These are phyloP conservation scores for Stramenopiles sp. DNA, from an alignment of 352 stramenopile species.

Conservation along the genomic window DNA sequence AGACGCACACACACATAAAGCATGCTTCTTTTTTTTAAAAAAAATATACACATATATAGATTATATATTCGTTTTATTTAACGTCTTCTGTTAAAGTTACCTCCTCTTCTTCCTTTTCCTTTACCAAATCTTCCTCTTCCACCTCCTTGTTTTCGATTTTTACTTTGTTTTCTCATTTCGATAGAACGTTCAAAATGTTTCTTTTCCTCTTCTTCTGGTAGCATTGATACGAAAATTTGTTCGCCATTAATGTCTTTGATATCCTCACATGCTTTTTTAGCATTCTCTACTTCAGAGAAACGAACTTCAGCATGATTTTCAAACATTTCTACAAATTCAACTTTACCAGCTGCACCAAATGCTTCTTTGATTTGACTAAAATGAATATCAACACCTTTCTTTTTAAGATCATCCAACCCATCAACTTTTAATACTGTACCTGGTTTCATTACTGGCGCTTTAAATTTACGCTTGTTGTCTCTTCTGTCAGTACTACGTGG, in stretches of 20 bases:
- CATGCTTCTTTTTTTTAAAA: too few species aligned
- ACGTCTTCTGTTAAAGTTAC: too few species aligned
- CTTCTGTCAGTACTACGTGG: neutral
- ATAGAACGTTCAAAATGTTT: neutral
- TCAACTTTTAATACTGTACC: neutral
- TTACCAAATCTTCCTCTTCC: neutral
- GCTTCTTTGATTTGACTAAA: neutral
- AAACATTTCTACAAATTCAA: conserved; percentile 5
- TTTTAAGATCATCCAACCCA: neutral
- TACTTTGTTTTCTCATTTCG: neutral
- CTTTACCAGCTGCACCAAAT: neutral
- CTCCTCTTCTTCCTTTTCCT: neutral
- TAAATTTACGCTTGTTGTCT: neutral
- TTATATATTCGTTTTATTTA: too few species aligned
- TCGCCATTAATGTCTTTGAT: neutral
- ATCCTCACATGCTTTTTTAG: neutral
- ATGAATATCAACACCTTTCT: neutral
- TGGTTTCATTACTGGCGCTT: too few species aligned
- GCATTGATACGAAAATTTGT: neutral
- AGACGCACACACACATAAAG: too few species aligned
- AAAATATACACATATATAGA: too few species aligned
- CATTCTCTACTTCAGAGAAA: neutral
- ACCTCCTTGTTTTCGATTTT: neutral
- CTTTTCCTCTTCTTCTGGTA: neutral
- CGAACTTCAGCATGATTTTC: neutral